These are phyloP conservation scores for Microascus cirrosus DNA, from an alignment of 2,329 filamentous ascomycete species.

Conservation along the genomic window DNA sequence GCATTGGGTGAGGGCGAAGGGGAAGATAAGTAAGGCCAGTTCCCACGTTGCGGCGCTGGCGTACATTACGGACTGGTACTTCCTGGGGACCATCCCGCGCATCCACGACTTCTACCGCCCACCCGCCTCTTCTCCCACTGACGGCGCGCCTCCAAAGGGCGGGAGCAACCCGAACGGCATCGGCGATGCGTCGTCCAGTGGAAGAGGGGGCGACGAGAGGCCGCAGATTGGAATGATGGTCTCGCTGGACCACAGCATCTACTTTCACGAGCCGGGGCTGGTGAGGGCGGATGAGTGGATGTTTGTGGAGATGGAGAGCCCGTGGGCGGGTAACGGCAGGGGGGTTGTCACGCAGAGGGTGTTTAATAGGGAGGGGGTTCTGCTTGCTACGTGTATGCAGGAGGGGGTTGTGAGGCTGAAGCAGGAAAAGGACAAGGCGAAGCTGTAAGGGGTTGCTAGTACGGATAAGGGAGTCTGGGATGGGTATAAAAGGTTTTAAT, in stretches of 20 bases:
- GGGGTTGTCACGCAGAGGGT: slow-evolving; percentile 68
- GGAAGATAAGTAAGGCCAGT: slow-evolving; percentile 66
- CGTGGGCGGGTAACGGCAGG: slow-evolving; percentile 69
- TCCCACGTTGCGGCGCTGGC: slow-evolving; percentile 82
- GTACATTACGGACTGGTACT: slow-evolving; percentile 88
- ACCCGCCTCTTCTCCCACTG: slow-evolving; percentile 2
- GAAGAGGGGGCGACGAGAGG: slow-evolving; percentile 36
- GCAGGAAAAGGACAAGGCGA: slow-evolving; percentile 16
- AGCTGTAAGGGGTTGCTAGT: slow-evolving; percentile 3
- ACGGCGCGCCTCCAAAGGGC: background rate
- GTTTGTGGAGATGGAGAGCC: slow-evolving; percentile 68
- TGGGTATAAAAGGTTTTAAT: background rate
- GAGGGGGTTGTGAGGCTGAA: slow-evolving; percentile 49
- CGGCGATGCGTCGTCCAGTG: slow-evolving; percentile 20
- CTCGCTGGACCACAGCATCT: slow-evolving; percentile 64
- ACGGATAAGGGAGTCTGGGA: too few species aligned
- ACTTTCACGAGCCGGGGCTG: slow-evolving; percentile 50
- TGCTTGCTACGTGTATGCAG: slow-evolving; percentile 72
- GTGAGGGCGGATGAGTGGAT: slow-evolving; percentile 64
- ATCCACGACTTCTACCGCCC: slow-evolving; percentile 62
- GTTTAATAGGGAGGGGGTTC: slow-evolving; percentile 56
- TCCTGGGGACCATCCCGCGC: slow-evolving; percentile 78
- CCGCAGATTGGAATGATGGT: slow-evolving; percentile 76
- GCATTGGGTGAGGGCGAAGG: slow-evolving; percentile 66
- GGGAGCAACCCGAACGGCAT: background rate